phyloP scores from a whole-genome alignment of 2,329 filamentous ascomycete genomes.

The Rhinocladiella similis region DNA sequence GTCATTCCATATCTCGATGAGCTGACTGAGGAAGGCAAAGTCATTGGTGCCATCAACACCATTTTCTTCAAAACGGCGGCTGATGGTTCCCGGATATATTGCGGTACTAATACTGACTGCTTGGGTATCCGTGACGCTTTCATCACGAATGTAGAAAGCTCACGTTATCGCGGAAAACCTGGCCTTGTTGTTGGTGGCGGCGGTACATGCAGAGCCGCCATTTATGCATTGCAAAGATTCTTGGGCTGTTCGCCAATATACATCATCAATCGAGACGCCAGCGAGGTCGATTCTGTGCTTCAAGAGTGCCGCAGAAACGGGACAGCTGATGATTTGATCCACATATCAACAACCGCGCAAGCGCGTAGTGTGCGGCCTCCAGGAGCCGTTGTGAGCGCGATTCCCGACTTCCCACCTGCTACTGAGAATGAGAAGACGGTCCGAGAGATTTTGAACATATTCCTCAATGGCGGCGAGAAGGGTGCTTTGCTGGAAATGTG shows the following conservation, averaged over 20 bases:
- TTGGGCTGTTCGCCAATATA: conserved; percentile 70
- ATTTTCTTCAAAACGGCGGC: conserved; percentile 60
- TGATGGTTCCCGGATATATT: conserved; percentile 52
- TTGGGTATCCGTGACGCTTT: conserved; percentile 76
- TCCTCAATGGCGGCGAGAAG: conserved; percentile 50
- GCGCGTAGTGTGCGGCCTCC: conserved; percentile 60
- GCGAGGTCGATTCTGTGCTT: conserved; percentile 68
- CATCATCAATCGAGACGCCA: conserved; percentile 70
- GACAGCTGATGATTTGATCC: conserved; percentile 60
- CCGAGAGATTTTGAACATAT: conserved; percentile 50
- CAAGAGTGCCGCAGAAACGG: conserved; percentile 61
- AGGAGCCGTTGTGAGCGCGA: conserved; percentile 69
- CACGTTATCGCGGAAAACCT: conserved; percentile 55
- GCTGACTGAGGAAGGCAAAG: conserved; percentile 69
- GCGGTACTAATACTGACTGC: conserved; percentile 80
- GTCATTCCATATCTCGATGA: conserved; percentile 74
- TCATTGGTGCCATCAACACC: conserved; percentile 78
- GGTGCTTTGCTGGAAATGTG: conserved; percentile 79
- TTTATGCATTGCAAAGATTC: conserved; percentile 72
- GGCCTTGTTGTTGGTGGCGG: conserved; percentile 76
- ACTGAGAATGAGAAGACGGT: conserved; percentile 63
- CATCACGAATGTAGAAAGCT: conserved; percentile 51
- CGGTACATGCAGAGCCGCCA: conserved; percentile 73
- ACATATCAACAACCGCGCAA: conserved; percentile 63
- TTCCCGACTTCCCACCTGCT: conserved; percentile 73